Base-by-base conservation (phyloP, 768 basidiomycete species). In the Boletus bicolor region DNA sequence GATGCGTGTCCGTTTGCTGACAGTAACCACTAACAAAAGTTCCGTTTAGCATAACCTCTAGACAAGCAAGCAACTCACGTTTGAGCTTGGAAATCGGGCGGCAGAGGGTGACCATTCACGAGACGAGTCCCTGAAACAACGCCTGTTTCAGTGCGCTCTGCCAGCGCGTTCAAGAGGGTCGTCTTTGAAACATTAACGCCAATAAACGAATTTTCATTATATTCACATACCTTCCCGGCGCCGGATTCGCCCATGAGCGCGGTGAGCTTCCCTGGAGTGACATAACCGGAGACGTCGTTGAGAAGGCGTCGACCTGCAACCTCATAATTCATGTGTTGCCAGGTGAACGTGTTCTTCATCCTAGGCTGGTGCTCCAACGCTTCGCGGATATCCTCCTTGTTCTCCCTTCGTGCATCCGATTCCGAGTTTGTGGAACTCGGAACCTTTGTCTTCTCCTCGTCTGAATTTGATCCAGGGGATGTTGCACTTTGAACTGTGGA, bases 1-100 rank as follows among this genome's bases (percentile, higher is more conserved):
- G 78, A 70, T 94, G 92, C 0, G 86, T 87, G 62, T 93, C 91
- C 73, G 82, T 83, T 67, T 96, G 93, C 65, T 95, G 91, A 55
- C 87, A 89, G 64, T 93, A 95, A 0, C 90, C 91, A 46, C 85
- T 87, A 30, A 51, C 19, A 6, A n/a, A 24, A 19, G 5, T 1
- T 46, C 12, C 30, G 9, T 30, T 17, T 11, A 24, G 21, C 17
- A 47, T 15, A 10, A 32, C 24, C 14, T 24, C 11, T 1, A 0
- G 24, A 17, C 11, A 32, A n/a, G 3, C 8, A 15, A 24, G 7
- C 7, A 0, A 54, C 68, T 21, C 44, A 69, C 81, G 84, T 85
- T 71, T 83, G 82, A 58, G 83, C 75, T 67, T 78, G 74, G 65
- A 81, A 83, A 51, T 83, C 79, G 0, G 70, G 54, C 5, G 81